A percentile compares a stretch with the other conserved stretches of the same genome.
These are phyloP conservation scores for Flaveria brownii DNA, from an alignment of 129 eudicot genomes.

Conservation along the genomic window DNA sequence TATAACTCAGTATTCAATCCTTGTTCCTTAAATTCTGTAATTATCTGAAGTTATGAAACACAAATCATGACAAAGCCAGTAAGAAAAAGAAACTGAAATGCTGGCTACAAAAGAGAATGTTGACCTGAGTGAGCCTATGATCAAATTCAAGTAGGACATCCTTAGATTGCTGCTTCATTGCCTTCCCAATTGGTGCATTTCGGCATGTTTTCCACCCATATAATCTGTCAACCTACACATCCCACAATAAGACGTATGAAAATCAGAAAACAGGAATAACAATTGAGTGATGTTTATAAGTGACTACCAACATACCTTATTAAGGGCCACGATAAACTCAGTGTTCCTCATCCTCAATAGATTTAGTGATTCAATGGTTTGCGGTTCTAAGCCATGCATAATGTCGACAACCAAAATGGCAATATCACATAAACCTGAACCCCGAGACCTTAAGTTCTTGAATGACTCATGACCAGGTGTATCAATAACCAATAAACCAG, in stretches of 20 bases:
- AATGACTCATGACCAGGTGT: slow-evolving; percentile 98
- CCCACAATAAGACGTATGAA: slow-evolving; percentile 4
- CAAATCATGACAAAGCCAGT: slow-evolving; percentile 19
- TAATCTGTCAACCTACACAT: slow-evolving; percentile 75
- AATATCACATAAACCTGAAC: slow-evolving; percentile 93
- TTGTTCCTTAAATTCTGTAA: slow-evolving; percentile 88
- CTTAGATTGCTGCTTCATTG: slow-evolving; percentile 80
- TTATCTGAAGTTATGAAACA: slow-evolving; percentile 45
- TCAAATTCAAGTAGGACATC: slow-evolving; percentile 79
- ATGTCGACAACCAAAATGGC: slow-evolving; percentile 96
- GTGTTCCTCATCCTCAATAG: slow-evolving; percentile 87
- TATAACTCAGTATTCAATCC: slow-evolving; percentile 91
- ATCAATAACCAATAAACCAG: slow-evolving; percentile 91
- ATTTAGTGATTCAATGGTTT: slow-evolving; percentile 88
- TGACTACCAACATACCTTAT: slow-evolving; percentile 53
- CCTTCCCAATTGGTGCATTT: slow-evolving; percentile 86
- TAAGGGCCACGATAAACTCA: slow-evolving; percentile 87
- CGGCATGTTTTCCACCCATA: slow-evolving; percentile 89
- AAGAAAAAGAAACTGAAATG: slow-evolving; percentile 7
- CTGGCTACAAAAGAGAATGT: neutral
- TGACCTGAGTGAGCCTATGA: slow-evolving; percentile 66
- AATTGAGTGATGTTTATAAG: slow-evolving; percentile 7
- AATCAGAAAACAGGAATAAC: slow-evolving; percentile 13
- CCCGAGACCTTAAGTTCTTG: slow-evolving; percentile 86
- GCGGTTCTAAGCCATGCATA: slow-evolving; percentile 98